Percentiles rank a stretch among this genome's conserved stretches.
Conservation (phyloP, 2,329 filamentous ascomycete species). For the Aspergillus latus region DNA sequence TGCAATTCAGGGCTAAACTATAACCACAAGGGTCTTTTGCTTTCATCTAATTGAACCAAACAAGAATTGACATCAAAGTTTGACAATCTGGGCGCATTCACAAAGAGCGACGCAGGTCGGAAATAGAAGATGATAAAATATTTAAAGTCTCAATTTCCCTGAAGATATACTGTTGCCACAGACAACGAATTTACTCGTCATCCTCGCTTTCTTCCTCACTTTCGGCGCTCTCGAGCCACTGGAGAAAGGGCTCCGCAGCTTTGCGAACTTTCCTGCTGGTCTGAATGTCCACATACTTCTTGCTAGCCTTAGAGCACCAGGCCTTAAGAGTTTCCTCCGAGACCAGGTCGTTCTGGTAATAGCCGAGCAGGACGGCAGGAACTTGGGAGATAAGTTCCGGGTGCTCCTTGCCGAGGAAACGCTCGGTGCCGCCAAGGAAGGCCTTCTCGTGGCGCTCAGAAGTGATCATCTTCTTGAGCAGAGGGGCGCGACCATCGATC, state of each 20-base stretch:
- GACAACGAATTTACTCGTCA: slow-evolving; percentile 42
- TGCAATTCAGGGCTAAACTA: slow-evolving; percentile 10
- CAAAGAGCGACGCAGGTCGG: slow-evolving; percentile 17
- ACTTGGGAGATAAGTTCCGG: slow-evolving; percentile 75
- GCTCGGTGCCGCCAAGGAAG: slow-evolving; percentile 90
- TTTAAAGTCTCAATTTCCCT: slow-evolving; percentile 13
- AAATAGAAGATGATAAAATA: slow-evolving; percentile 1
- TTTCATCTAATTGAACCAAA: slow-evolving; percentile 6
- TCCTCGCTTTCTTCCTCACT: slow-evolving; percentile 65
- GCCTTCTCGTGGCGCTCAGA: slow-evolving; percentile 95
- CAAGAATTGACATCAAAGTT: slow-evolving; percentile 1
- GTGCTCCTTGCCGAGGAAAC: slow-evolving; percentile 79
- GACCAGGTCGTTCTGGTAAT: slow-evolving; percentile 88
- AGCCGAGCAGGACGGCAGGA: slow-evolving; percentile 81
- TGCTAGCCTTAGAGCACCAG: slow-evolving; percentile 94
- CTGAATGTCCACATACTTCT: slow-evolving; percentile 91
- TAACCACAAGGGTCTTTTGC: neutral
- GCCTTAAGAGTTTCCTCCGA: slow-evolving; percentile 83
- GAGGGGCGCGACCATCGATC: slow-evolving; percentile 75
- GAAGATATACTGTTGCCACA: neutral
- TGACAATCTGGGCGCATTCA: slow-evolving; percentile 1
- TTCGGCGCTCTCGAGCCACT: slow-evolving; percentile 87
- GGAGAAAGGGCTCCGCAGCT: slow-evolving; percentile 88
- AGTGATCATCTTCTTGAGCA: slow-evolving; percentile 90
- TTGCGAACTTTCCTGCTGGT: slow-evolving; percentile 95